Conservation (phyloP, 805 yeast genomes). For the Yarrowia sp. region DNA sequence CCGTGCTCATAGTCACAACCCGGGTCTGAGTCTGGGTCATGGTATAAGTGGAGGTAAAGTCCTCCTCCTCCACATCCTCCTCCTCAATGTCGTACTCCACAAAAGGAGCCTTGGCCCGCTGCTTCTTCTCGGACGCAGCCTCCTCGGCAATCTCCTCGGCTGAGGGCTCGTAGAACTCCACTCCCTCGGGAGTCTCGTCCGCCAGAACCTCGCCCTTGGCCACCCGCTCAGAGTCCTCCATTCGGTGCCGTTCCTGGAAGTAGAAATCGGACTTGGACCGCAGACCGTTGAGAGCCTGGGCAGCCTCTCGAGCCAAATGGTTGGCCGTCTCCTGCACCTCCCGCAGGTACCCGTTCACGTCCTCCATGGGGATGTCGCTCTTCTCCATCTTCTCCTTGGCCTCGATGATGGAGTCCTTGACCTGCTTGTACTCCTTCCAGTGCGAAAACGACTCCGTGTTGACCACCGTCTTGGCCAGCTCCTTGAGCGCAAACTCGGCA, state of each 20-base stretch:
- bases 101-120: slow-evolving; percentile 24
- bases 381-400: slow-evolving; percentile 45
- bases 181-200: slow-evolving; percentile 32
- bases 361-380: slow-evolving; percentile 40
- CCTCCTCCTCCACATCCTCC: slow-evolving; percentile 22
- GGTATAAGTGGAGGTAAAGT: background rate
- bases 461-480: slow-evolving; percentile 36
- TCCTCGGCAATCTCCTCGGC: slow-evolving; percentile 28
- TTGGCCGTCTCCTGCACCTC: slow-evolving; percentile 46
- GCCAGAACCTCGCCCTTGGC: slow-evolving; percentile 32
- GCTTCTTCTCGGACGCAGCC: slow-evolving; percentile 22
- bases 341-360: slow-evolving; percentile 40
- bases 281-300: slow-evolving; percentile 38
- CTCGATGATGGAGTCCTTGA: slow-evolving; percentile 43
- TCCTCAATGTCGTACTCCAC: slow-evolving; percentile 25
- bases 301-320: slow-evolving; percentile 44
- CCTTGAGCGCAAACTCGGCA: slow-evolving; percentile 46
- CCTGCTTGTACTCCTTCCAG: slow-evolving; percentile 45
- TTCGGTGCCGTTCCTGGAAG: slow-evolving; percentile 30
- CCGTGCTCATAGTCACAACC: slow-evolving; percentile 2
- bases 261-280: slow-evolving; percentile 31
- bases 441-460: slow-evolving; percentile 27
- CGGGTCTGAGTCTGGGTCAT: slow-evolving; percentile 15
- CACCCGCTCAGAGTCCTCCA: slow-evolving; percentile 26
- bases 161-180: slow-evolving; percentile 31